Evolutionary conservation across 1,284 basidiomycete genomes (phyloP).

Genomic region (Lentinula novae-zelandiae): DNA sequence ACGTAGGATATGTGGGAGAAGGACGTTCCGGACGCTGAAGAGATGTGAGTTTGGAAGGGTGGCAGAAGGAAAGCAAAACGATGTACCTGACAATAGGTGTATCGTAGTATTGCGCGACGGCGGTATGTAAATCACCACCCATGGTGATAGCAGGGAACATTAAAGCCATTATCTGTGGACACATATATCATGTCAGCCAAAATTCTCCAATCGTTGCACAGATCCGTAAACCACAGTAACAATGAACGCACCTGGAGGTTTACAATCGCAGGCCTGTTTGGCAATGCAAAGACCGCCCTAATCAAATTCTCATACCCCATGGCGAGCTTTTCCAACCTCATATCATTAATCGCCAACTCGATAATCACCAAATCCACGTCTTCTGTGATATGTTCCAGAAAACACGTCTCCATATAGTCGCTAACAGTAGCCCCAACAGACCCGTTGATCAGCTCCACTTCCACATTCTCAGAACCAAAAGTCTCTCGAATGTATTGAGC

Average conservation of each 20-base stretch:
- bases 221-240: not conserved
- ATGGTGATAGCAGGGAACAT: not conserved
- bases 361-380: slow-evolving; percentile 4
- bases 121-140: slow-evolving; percentile 1
- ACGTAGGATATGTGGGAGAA: slow-evolving; percentile 1
- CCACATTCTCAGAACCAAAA: not conserved
- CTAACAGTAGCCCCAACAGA: slow-evolving; percentile 1
- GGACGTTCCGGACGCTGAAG: slow-evolving; percentile 1
- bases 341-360: slow-evolving; percentile 5
- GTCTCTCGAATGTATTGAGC: slow-evolving; percentile 2
- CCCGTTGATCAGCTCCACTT: slow-evolving; percentile 2
- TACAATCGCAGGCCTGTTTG: not conserved
- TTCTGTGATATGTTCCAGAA: slow-evolving; percentile 2
- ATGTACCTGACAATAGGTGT: not conserved
- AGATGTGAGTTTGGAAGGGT: not conserved
- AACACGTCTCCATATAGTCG: slow-evolving; percentile 7
- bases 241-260: slow-evolving; percentile 1
- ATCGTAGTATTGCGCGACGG: slow-evolving; percentile 3
- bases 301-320: slow-evolving; percentile 3
- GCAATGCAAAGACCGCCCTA: not conserved
- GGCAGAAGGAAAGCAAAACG: not conserved
- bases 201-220: too few species aligned
- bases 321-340: not conserved
- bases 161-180: not conserved
- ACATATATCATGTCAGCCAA: too few species aligned